A percentile compares a stretch with the other conserved stretches of the same genome.
phyloP scores from a whole-genome alignment of 495 filamentous ascomycete species.

The Neurospora sp. region DNA sequence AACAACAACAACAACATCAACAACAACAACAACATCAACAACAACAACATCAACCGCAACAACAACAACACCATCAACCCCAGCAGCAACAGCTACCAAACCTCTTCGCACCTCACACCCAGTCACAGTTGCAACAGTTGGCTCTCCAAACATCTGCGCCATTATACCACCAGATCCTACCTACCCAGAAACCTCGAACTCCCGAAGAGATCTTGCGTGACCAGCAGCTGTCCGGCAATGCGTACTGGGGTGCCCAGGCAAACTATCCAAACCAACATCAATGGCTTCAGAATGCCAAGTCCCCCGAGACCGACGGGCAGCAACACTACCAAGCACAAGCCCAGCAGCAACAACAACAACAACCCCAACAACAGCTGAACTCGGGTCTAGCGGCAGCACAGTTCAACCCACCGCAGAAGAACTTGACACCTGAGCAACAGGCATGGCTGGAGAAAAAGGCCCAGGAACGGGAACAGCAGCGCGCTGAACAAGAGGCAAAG shows the following conservation, averaged over 20 bases:
- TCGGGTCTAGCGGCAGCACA: background rate
- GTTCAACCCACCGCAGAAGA: background rate
- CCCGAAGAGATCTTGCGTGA: conserved; percentile 1
- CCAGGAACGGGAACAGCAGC: background rate
- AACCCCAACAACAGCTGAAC: background rate
- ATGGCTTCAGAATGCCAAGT: background rate
- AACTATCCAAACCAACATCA: background rate
- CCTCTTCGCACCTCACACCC: background rate
- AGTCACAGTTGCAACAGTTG: background rate
- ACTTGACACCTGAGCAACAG: background rate
- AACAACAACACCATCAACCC: conserved; percentile 6
- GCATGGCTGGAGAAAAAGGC: background rate
- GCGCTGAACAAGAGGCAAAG: background rate
- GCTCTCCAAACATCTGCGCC: background rate
- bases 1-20: background rate
- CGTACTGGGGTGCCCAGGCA: background rate
- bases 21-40: conserved; percentile 1
- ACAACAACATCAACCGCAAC: conserved; percentile 1
- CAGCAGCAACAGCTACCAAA: conserved; percentile 8
- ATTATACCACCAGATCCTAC: conserved; percentile 1
- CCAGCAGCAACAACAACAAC: background rate
- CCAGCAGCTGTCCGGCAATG: background rate
- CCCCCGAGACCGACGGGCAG: background rate
- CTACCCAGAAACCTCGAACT: conserved; percentile 2
- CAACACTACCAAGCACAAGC: background rate